Evolutionary conservation across 2,329 filamentous ascomycete genomes (phyloP).

Genomic region (Ambrosiella beaveri): DNA sequence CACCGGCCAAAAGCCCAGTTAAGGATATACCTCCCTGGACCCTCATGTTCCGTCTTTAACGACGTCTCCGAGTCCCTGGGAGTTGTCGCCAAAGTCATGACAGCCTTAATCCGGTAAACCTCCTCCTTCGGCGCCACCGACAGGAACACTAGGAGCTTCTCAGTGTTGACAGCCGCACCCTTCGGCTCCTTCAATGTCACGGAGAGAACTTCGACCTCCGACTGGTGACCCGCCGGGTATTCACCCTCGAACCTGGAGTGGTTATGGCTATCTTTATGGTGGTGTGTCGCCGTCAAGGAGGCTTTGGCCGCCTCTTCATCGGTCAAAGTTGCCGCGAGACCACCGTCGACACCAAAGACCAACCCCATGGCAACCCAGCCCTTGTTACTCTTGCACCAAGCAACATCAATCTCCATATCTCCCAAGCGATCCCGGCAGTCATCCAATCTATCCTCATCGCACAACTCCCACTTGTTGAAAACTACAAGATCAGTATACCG

Average conservation of each 20-base stretch:
- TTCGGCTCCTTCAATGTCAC: constrained; percentile 39
- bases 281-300: constrained; percentile 15
- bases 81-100: constrained; percentile 30
- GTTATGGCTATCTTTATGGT: constrained; percentile 21
- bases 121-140: constrained; percentile 72
- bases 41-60: constrained; percentile 18
- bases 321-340: constrained; percentile 43
- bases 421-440: constrained; percentile 61
- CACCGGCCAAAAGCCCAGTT: constrained; percentile 98
- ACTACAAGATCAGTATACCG: constrained; percentile 79
- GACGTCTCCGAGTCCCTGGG: constrained; percentile 36
- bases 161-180: constrained; percentile 31
- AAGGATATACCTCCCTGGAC: constrained; percentile 55
- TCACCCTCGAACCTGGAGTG: constrained; percentile 27
- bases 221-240: constrained; percentile 44
- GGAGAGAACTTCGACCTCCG: constrained; percentile 83
- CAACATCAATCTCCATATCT: constrained; percentile 62
- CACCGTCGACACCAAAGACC: constrained; percentile 75
- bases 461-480: constrained; percentile 81
- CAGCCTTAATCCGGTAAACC: constrained; percentile 82
- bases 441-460: constrained; percentile 57
- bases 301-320: constrained; percentile 22
- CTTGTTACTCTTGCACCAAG: constrained; percentile 70
- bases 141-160: constrained; percentile 51
- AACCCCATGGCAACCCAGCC: constrained; percentile 65